Evolutionary conservation across 768 basidiomycete species (phyloP).

Genomic region (Russula brevipes): DNA sequence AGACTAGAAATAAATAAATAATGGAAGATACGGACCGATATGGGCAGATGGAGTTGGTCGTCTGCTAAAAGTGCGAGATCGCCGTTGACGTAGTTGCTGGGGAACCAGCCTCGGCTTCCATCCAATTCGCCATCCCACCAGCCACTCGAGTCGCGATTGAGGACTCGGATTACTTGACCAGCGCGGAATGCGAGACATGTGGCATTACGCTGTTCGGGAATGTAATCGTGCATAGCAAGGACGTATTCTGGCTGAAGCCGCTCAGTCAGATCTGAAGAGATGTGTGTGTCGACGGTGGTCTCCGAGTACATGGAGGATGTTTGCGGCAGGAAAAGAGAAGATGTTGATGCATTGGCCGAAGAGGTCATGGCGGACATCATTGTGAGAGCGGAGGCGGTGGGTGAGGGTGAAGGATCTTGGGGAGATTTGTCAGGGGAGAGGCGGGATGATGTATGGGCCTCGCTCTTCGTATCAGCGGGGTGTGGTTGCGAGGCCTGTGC

Average conservation of each 20-base stretch:
- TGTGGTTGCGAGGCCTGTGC: slow-evolving; percentile 24
- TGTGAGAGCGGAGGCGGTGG: slow-evolving; percentile 21
- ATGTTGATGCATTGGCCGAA: slow-evolving; percentile 26
- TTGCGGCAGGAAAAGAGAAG: slow-evolving; percentile 28
- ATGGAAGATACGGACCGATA: slow-evolving; percentile 35
- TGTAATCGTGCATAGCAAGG: slow-evolving; percentile 88
- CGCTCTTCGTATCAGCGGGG: slow-evolving; percentile 23
- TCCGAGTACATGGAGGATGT: slow-evolving; percentile 28
- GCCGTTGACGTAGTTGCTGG: slow-evolving; percentile 87
- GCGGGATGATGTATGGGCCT: slow-evolving; percentile 8
- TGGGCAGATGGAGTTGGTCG: slow-evolving; percentile 47
- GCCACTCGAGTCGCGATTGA: slow-evolving; percentile 79
- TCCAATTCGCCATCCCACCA: slow-evolving; percentile 99
- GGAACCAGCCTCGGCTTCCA: slow-evolving; percentile 92
- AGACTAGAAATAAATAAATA: not conserved
- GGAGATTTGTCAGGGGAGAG: slow-evolving; percentile 21
- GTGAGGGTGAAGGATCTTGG: slow-evolving; percentile 18
- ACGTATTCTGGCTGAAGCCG: slow-evolving; percentile 59
- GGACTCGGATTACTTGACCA: slow-evolving; percentile 88
- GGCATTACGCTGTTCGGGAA: slow-evolving; percentile 60
- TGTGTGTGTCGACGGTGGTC: slow-evolving; percentile 24
- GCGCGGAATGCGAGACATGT: slow-evolving; percentile 86
- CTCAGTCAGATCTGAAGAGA: slow-evolving; percentile 19
- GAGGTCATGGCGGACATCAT: slow-evolving; percentile 20
- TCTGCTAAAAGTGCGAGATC: slow-evolving; percentile 55